phyloP scores from a whole-genome alignment of 371 early-diverging fungal species.

The Funneliformis caledonium region DNA sequence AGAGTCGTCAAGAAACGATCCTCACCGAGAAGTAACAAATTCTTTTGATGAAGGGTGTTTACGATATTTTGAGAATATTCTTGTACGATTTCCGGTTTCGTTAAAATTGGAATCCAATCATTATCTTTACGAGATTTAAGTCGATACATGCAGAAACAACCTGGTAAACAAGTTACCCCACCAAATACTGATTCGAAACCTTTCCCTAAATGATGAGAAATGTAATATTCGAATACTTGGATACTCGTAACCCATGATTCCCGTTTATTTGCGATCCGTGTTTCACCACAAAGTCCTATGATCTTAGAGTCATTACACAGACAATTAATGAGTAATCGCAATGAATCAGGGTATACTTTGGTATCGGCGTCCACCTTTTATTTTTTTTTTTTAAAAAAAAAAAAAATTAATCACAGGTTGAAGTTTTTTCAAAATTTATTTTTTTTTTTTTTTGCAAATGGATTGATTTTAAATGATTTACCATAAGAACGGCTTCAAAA shows the following conservation, averaged over 20 bases:
- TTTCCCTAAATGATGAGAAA: constrained; percentile 95
- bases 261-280: constrained; percentile 72
- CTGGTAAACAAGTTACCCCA: constrained; percentile 97
- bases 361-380: constrained; percentile 13
- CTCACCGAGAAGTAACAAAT: constrained; percentile 93
- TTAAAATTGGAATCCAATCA: constrained; percentile 69
- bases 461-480: constrained; percentile 38
- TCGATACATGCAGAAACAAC: constrained; percentile 93
- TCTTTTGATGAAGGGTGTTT: constrained; percentile 96
- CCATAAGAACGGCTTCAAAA: constrained; percentile 91
- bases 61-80: constrained; percentile 90
- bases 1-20: constrained; percentile 95
- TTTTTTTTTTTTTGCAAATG: no score
- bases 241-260: constrained; percentile 49
- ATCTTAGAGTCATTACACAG: constrained; percentile 66
- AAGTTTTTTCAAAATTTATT: no score
- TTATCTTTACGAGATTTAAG: constrained; percentile 72
- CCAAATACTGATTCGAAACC: constrained; percentile 97
- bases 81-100: constrained; percentile 75
- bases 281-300: constrained; percentile 80
- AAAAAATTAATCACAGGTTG: no score
- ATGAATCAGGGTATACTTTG: background rate
- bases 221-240: constrained; percentile 95
- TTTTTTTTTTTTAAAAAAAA: background rate
- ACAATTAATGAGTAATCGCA: background rate